Evolutionary conservation across 2,329 filamentous ascomycete species (phyloP).

Genomic region (Sclerotinia trifoliorum): DNA sequence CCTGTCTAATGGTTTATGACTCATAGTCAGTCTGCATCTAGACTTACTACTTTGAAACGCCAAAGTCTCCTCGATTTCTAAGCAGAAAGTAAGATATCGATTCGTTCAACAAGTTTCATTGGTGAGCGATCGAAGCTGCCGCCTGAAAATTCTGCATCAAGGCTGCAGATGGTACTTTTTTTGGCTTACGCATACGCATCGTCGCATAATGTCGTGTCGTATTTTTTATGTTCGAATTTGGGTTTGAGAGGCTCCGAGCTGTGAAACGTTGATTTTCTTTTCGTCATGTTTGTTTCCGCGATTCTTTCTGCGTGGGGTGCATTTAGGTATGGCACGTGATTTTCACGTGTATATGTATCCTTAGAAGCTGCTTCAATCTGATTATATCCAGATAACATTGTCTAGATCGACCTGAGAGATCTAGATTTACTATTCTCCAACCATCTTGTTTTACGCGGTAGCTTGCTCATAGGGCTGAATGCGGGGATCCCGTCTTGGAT

Average conservation of each 20-base stretch:
- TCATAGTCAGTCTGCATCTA: neutral
- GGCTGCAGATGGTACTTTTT: neutral
- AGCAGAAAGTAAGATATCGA: neutral
- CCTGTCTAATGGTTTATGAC: neutral
- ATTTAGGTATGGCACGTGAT: neutral
- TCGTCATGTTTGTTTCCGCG: neutral
- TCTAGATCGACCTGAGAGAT: neutral
- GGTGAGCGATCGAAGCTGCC: neutral
- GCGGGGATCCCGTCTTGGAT: neutral
- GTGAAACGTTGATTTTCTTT: neutral
- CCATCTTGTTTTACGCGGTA: no score
- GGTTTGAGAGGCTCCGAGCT: no score
- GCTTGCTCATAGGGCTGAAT: neutral
- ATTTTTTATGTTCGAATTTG: neutral
- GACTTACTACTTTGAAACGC: neutral
- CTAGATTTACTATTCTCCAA: neutral
- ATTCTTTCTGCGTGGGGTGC: no score
- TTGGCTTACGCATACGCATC: neutral
- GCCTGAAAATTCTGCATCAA: neutral
- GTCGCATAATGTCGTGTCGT: no score
- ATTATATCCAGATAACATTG: neutral
- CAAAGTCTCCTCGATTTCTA: neutral
- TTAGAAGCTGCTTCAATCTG: neutral
- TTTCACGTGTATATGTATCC: neutral
- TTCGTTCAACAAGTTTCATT: neutral